Base-by-base conservation (phyloP, 2,329 filamentous ascomycete species). In the Claviceps sp. region DNA sequence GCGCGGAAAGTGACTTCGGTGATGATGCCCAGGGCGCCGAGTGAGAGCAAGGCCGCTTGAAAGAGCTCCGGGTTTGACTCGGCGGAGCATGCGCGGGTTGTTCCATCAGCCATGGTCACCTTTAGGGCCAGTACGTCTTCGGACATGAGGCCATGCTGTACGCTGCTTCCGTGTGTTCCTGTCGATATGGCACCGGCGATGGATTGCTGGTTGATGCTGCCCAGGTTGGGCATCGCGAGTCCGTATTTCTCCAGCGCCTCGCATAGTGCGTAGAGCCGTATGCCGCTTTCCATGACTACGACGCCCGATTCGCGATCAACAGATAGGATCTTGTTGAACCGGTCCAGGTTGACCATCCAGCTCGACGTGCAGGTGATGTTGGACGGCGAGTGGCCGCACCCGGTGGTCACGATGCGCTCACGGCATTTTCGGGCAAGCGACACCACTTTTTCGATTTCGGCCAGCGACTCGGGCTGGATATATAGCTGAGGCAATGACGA, bases 281-380 rank as follows among this genome's bases (percentile, higher is more conserved):
- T 95, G 16, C 93, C 93, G n/a, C 86, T 85, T 70, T 97, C 79
- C 60, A 95, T 85, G 2, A 82, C 81, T 50, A 95, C 79, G 7
- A 85, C 69, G 49, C 82, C 78, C 11, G 75, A 82, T 41, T 78
- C 73, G 49, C 67, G 69, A 62, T 95, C 82, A 48, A 94, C 74
- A 7, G 81, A 76, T 48, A 95, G 64, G 34, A 97, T 77, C 51
- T 78, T 74, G 63, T 81, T 81, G 70, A 87, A 88, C 57, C 85
- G 77, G 72, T 98, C 93, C 55, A 98, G 79, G 66, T 96, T 97
- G 59, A 97, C 74, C 64, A 96, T 82, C 93, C 93, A 97, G 57
- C 86, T 87, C 16, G 87, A 93, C 5, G 90, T 95, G 69, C 89
- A 95, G 4, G 91, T 97, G 44, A 98, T 72, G 62, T 91, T 85